Evolutionary conservation across 2,329 filamentous ascomycete species (phyloP).

Genomic region (Botrytis porri): DNA sequence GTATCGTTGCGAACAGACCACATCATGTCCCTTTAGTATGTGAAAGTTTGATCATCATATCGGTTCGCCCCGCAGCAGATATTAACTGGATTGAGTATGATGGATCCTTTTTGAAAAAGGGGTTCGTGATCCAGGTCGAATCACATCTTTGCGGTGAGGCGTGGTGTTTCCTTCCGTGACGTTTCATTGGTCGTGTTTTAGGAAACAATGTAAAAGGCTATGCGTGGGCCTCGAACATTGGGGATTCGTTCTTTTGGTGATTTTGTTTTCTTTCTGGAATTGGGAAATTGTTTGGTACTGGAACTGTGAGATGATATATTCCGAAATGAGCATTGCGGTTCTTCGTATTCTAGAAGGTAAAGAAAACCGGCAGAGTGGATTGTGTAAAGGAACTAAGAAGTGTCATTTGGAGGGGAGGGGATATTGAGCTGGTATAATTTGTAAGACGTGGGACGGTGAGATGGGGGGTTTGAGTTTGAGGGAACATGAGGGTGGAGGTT

Average conservation of each 20-base stretch:
- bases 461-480: neutral
- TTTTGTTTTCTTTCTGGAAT: neutral
- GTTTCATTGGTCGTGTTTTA: neutral
- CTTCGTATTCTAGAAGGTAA: slow-evolving; percentile 15
- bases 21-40: slow-evolving; percentile 7
- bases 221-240: slow-evolving; percentile 7
- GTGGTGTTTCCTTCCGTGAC: neutral
- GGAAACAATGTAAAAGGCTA: neutral
- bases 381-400: neutral
- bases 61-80: slow-evolving; percentile 11
- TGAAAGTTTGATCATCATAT: slow-evolving; percentile 7
- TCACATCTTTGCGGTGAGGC: slow-evolving; percentile 5
- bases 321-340: slow-evolving; percentile 11
- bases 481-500: neutral
- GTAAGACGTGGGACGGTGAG: slow-evolving; percentile 7
- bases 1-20: slow-evolving; percentile 14
- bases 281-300: neutral
- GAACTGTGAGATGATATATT: neutral
- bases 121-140: slow-evolving; percentile 2
- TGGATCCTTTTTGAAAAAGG: slow-evolving; percentile 11
- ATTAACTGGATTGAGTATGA: slow-evolving; percentile 13
- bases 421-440: neutral
- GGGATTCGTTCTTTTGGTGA: neutral
- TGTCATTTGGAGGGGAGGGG: neutral
- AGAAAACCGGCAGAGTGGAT: slow-evolving; percentile 13